Evolutionary conservation across 352 stramenopile species (phyloP).

Genomic region (Pythium insidiosum): DNA sequence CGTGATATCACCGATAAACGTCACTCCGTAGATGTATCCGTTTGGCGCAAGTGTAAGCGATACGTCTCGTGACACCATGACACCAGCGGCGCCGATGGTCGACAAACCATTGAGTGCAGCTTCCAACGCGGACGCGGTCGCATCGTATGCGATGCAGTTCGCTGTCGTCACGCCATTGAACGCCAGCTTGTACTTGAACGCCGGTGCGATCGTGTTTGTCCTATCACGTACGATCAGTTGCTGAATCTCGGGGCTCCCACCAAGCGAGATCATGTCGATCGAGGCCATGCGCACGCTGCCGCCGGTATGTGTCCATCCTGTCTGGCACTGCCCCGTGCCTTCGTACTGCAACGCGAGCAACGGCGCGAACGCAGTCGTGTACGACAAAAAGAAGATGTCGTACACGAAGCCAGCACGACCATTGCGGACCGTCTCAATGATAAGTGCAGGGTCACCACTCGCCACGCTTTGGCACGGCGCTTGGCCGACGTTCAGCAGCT

Average conservation of each 20-base stretch:
- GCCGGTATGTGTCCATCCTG: constrained; percentile 20
- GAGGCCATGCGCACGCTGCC: constrained; percentile 33
- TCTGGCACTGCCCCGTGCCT: constrained; percentile 14
- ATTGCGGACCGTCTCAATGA: constrained; percentile 59
- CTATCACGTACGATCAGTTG: constrained; percentile 30
- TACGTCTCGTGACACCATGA: constrained; percentile 39
- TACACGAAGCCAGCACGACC: constrained; percentile 55
- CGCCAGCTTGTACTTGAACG: constrained; percentile 33
- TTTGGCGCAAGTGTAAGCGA: constrained; percentile 32
- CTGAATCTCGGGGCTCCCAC: constrained; percentile 60
- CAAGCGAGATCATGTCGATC: constrained; percentile 32
- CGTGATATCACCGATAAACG: constrained; percentile 54
- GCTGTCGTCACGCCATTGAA: constrained; percentile 32
- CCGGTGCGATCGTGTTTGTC: constrained; percentile 5
- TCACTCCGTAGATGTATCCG: constrained; percentile 54
- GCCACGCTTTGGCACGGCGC: constrained; percentile 28
- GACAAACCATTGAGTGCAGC: constrained; percentile 18
- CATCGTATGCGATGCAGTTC: constrained; percentile 33
- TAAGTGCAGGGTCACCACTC: constrained; percentile 42
- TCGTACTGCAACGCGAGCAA: constrained; percentile 27
- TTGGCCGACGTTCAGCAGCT: constrained; percentile 41
- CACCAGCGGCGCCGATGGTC: constrained; percentile 24
- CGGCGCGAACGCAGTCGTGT: constrained; percentile 19
- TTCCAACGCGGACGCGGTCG: constrained; percentile 13
- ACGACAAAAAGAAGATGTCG: constrained; percentile 71